Percentiles rank a stretch among this genome's conserved stretches.
phyloP scores from a whole-genome alignment of 1,284 basidiomycete genomes.

The Psilocybe mexicana region DNA sequence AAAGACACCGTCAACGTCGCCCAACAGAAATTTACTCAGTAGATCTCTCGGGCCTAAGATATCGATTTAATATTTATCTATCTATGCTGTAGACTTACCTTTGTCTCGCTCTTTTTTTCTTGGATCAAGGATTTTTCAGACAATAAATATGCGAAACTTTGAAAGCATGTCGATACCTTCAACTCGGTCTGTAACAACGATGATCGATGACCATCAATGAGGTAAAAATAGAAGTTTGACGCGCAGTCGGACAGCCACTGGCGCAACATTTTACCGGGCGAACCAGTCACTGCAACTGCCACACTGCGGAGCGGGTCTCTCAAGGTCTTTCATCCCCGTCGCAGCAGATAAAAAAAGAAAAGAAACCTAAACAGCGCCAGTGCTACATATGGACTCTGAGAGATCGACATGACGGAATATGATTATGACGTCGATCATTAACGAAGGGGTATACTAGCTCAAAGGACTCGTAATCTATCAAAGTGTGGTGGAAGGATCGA shows the following conservation, averaged over 20 bases:
- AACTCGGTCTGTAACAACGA: no score
- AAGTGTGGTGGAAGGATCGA: neutral
- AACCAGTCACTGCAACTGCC: no score
- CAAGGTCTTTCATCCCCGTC: neutral
- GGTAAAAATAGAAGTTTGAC: no score
- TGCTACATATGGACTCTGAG: neutral
- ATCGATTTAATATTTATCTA: conserved; percentile 11
- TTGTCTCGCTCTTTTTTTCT: conserved; percentile 2
- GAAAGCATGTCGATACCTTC: no score
- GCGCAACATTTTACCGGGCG: no score
- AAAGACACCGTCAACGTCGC: conserved; percentile 74
- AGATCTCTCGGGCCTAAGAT: neutral
- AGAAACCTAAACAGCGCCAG: neutral
- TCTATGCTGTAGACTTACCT: conserved; percentile 10
- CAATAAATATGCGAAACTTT: neutral
- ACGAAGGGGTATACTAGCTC: conserved; percentile 17
- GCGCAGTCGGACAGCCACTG: no score
- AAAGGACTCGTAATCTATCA: conserved; percentile 16
- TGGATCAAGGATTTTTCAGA: conserved; percentile 6
- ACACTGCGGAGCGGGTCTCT: no score
- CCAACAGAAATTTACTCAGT: conserved; percentile 46
- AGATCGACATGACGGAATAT: neutral
- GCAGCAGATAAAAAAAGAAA: neutral
- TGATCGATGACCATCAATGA: no score
- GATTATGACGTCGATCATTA: conserved; percentile 10